A percentile compares a stretch with the other conserved stretches of the same genome.
Conservation (phyloP, 2,329 filamentous ascomycete genomes). For the Aureobasidium namibiae region DNA sequence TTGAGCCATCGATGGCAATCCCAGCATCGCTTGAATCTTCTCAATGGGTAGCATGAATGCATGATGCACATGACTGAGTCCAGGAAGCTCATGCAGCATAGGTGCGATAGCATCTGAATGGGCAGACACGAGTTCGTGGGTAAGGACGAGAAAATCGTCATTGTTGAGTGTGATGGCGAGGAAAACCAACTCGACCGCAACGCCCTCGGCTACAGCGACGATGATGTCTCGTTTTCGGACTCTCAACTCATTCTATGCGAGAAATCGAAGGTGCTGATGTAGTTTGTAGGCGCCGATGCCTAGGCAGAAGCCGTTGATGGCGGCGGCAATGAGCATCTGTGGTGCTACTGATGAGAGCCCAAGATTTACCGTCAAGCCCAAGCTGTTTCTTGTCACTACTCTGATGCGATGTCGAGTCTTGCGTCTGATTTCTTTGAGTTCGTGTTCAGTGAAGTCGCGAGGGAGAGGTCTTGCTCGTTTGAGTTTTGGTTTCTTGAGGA, state of each 20-base stretch:
- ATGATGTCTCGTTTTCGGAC: neutral
- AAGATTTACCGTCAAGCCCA: neutral
- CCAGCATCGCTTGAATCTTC: neutral
- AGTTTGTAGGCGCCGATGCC: neutral
- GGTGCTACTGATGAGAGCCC: constrained; percentile 5
- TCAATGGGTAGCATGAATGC: neutral
- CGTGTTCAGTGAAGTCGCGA: neutral
- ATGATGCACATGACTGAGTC: neutral
- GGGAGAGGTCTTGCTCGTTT: neutral
- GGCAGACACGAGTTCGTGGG: neutral
- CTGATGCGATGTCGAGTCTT: constrained; percentile 6
- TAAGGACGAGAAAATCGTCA: constrained; percentile 4
- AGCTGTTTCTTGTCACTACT: neutral
- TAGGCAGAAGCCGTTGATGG: constrained; percentile 6
- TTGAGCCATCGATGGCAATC: neutral
- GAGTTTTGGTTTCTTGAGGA: neutral
- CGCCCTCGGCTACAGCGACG: neutral
- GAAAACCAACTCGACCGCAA: neutral
- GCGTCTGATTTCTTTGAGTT: neutral
- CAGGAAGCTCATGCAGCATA: neutral
- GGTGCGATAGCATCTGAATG: neutral
- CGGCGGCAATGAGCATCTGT: constrained; percentile 8
- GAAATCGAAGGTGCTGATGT: neutral
- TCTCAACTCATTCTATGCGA: constrained; percentile 1
- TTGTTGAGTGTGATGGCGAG: constrained; percentile 5